Evolutionary conservation across 2,329 filamentous ascomycete genomes (phyloP).

Genomic region (Penicillium janthinellum): DNA sequence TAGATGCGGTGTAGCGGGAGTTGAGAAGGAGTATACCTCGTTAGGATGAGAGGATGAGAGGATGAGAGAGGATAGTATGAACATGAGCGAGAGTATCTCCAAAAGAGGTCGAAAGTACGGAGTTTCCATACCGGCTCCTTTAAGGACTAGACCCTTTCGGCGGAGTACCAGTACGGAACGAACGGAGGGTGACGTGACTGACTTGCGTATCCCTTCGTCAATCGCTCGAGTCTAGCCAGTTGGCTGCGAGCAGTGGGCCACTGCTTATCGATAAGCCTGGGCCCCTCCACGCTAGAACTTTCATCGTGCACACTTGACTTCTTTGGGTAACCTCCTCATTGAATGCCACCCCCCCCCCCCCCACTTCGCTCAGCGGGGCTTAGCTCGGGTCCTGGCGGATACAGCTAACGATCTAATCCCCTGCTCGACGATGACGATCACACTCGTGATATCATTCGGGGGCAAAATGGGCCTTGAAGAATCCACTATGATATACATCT

Average conservation of each 20-base stretch:
- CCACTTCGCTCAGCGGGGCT: background rate
- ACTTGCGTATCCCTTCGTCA: constrained; percentile 16
- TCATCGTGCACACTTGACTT: background rate
- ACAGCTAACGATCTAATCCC: background rate
- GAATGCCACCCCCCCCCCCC: background rate
- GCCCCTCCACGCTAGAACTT: background rate
- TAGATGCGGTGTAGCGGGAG: constrained; percentile 1
- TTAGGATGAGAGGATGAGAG: background rate
- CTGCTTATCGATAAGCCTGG: constrained; percentile 1
- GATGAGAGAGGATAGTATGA: background rate
- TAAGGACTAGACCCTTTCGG: constrained; percentile 4
- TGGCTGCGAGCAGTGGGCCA: background rate
- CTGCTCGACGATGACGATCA: background rate
- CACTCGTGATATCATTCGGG: constrained; percentile 20
- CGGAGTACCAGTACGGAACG: background rate
- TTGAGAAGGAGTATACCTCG: background rate
- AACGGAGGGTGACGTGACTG: constrained; percentile 23
- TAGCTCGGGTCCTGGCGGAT: constrained; percentile 5
- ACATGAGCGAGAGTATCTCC: background rate
- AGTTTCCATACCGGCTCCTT: background rate
- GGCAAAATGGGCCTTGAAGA: constrained; percentile 3
- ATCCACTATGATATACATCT: constrained; percentile 5
- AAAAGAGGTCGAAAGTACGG: background rate
- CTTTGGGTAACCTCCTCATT: background rate
- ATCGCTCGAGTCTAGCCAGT: background rate